These are phyloP conservation scores for Russula lepida DNA, from an alignment of 768 basidiomycete species.

Conservation along the genomic window DNA sequence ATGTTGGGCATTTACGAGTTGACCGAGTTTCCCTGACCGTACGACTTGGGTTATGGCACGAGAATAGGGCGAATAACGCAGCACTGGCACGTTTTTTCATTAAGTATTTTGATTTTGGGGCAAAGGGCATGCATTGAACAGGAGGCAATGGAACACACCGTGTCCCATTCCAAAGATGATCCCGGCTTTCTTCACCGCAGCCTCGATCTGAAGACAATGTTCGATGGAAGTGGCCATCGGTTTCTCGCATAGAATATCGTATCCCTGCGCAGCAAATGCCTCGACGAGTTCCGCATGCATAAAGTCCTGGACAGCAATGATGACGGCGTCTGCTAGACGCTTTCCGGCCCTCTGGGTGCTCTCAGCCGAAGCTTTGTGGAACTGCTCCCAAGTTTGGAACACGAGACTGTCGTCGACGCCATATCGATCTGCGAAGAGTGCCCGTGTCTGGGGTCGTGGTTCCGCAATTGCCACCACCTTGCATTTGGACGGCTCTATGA, in stretches of 20 bases:
- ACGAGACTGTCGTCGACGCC: slow-evolving; percentile 58
- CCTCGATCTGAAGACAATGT: slow-evolving; percentile 70
- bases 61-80: slow-evolving; percentile 83
- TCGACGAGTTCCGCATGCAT: slow-evolving; percentile 68
- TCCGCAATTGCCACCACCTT: slow-evolving; percentile 82
- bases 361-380: slow-evolving; percentile 59
- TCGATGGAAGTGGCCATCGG: slow-evolving; percentile 74
- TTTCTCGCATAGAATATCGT: slow-evolving; percentile 88
- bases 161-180: slow-evolving; percentile 84
- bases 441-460: slow-evolving; percentile 59
- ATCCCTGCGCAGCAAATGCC: slow-evolving; percentile 73
- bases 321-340: slow-evolving; percentile 72
- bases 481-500: slow-evolving; percentile 50
- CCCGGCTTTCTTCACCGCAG: slow-evolving; percentile 56
- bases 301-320: slow-evolving; percentile 73
- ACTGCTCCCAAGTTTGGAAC: slow-evolving; percentile 64
- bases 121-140: neutral
- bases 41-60: slow-evolving; percentile 61
- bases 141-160: slow-evolving; percentile 37
- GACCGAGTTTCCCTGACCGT: slow-evolving; percentile 61
- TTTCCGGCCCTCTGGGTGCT: slow-evolving; percentile 54
- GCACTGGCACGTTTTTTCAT: slow-evolving; percentile 38
- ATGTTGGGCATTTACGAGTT: slow-evolving; percentile 75
- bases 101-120: neutral
- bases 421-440: slow-evolving; percentile 47